These are phyloP conservation scores for Omphalea diandra DNA, from an alignment of 441 rosid genomes.

Conservation along the genomic window DNA sequence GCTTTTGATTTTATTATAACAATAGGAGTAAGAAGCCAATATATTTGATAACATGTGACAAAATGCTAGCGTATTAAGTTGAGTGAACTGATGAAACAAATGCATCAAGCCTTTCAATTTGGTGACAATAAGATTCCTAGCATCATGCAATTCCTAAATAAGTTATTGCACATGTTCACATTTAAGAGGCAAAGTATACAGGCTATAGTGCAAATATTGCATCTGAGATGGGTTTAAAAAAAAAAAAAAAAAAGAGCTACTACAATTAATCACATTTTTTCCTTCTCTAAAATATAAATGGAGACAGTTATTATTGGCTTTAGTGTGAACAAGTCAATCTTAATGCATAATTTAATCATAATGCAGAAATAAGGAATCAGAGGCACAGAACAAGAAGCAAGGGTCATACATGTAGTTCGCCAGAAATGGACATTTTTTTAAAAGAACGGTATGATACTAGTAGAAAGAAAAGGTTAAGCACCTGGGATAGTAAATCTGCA, in stretches of 20 bases:
- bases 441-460: neutral
- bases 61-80: neutral
- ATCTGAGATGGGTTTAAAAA: no score
- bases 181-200: neutral
- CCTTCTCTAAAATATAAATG: neutral
- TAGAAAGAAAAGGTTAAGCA: conserved; percentile 21
- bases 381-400: neutral
- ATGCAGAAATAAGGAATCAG: neutral
- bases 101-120: neutral
- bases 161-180: neutral
- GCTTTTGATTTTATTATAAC: neutral
- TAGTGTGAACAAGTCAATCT: neutral
- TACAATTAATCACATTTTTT: neutral
- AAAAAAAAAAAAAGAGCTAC: neutral
- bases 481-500: conserved; percentile 93
- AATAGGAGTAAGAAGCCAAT: neutral
- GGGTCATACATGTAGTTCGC: neutral
- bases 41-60: neutral
- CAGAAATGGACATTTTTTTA: neutral
- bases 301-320: neutral
- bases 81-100: neutral
- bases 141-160: neutral
- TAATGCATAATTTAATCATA: neutral
- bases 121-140: neutral
- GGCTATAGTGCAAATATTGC: neutral